Conservation (phyloP, 768 basidiomycete genomes). For the Vishniacozyma victoriae region DNA sequence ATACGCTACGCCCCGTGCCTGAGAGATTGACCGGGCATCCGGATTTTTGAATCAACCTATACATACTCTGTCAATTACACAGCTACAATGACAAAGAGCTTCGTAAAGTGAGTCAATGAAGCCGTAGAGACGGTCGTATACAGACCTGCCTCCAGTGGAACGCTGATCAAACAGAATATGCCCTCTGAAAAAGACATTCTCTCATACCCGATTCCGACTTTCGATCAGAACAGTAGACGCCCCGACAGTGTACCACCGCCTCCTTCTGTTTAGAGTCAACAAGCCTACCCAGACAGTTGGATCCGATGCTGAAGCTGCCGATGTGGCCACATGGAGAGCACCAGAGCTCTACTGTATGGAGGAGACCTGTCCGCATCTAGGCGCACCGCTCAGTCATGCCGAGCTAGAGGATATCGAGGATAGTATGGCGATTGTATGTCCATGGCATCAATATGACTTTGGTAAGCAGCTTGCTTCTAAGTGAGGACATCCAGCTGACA, state of each 20-base stretch:
- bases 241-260: slow-evolving; percentile 24
- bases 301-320: background rate
- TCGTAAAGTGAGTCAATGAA: slow-evolving; percentile 14
- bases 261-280: slow-evolving; percentile 29
- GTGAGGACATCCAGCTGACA: background rate
- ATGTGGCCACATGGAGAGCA: slow-evolving; percentile 6
- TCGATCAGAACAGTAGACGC: slow-evolving; percentile 21
- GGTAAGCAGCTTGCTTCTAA: slow-evolving; percentile 6
- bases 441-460: slow-evolving; percentile 43
- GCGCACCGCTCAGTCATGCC: slow-evolving; percentile 72
- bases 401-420: slow-evolving; percentile 36
- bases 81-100: slow-evolving; percentile 1
- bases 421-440: slow-evolving; percentile 29
- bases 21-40: too few relatives aligned
- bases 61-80: background rate
- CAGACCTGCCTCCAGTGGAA: background rate
- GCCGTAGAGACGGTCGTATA: too few relatives aligned
- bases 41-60: background rate
- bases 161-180: slow-evolving; percentile 6
- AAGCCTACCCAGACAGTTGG: too few relatives aligned
- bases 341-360: slow-evolving; percentile 70
- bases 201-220: slow-evolving; percentile 31
- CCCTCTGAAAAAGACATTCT: slow-evolving; percentile 7
- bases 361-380: slow-evolving; percentile 70
- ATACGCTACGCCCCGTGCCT: too few relatives aligned